Conservation (phyloP, 192 early-diverging fungal genomes). For the Dissophora ornata region DNA sequence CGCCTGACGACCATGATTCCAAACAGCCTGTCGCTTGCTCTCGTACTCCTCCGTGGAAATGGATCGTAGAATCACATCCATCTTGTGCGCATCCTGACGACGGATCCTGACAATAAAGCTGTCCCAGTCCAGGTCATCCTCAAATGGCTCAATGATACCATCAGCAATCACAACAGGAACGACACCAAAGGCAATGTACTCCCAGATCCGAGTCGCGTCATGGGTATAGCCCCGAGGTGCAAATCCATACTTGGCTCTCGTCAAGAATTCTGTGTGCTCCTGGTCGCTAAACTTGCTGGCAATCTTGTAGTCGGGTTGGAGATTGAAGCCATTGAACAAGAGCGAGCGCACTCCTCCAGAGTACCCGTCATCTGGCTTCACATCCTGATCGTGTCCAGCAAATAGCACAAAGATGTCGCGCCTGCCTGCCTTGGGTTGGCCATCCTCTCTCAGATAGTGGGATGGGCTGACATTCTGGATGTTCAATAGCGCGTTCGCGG, state of each 20-base stretch:
- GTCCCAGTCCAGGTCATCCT: slow-evolving; percentile 64
- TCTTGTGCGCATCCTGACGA: slow-evolving; percentile 53
- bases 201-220: slow-evolving; percentile 61
- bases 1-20: slow-evolving; percentile 54
- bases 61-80: slow-evolving; percentile 27
- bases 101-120: slow-evolving; percentile 55
- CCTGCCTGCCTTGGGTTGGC: slow-evolving; percentile 45
- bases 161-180: slow-evolving; percentile 61
- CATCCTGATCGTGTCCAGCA: slow-evolving; percentile 42
- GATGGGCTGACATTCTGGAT: slow-evolving; percentile 25
- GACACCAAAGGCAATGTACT: slow-evolving; percentile 62
- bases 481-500: slow-evolving; percentile 51
- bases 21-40: slow-evolving; percentile 47
- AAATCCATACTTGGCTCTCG: slow-evolving; percentile 56
- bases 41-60: slow-evolving; percentile 57
- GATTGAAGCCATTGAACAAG: slow-evolving; percentile 49
- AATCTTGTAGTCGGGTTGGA: slow-evolving; percentile 55
- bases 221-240: slow-evolving; percentile 58
- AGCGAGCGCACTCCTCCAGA: slow-evolving; percentile 57
- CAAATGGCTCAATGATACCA: slow-evolving; percentile 63
- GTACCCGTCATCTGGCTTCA: slow-evolving; percentile 42
- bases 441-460: slow-evolving; percentile 26
- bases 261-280: slow-evolving; percentile 47
- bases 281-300: slow-evolving; percentile 12
- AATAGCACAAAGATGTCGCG: slow-evolving; percentile 46